Conservation (phyloP, 1,284 basidiomycete genomes). For the Golubevia sp. region DNA sequence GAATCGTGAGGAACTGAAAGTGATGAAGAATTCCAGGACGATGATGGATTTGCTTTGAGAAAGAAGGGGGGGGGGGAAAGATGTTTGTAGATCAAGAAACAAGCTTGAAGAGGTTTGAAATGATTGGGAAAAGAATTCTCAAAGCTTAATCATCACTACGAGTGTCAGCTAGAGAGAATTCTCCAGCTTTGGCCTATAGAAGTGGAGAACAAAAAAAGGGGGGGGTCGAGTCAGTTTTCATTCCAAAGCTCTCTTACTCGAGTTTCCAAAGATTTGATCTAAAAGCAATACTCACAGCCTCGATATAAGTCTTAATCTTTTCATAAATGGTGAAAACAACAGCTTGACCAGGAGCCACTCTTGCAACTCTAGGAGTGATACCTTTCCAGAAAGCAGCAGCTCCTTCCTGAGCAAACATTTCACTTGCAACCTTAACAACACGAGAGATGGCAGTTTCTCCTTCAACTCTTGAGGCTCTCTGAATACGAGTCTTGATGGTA, state of each 20-base stretch:
- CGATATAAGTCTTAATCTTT: slow-evolving; percentile 56
- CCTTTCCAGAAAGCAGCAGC: slow-evolving; percentile 78
- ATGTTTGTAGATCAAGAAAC: too few species aligned
- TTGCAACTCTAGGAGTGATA: slow-evolving; percentile 92
- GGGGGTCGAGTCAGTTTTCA: too few species aligned
- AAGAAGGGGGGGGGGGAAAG: too few species aligned
- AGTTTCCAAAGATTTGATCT: too few species aligned
- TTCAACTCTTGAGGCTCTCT: slow-evolving; percentile 78
- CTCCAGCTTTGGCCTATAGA: slow-evolving; percentile 28
- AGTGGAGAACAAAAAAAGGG: too few species aligned
- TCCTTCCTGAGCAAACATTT: slow-evolving; percentile 94
- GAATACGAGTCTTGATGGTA: slow-evolving; percentile 86
- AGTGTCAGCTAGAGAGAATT: slow-evolving; percentile 40
- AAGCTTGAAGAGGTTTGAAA: too few species aligned
- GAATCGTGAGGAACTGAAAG: too few species aligned
- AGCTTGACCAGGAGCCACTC: slow-evolving; percentile 85
- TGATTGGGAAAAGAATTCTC: too few species aligned
- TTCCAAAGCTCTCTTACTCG: too few species aligned
- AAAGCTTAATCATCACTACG: slow-evolving; percentile 34
- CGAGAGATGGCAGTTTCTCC: slow-evolving; percentile 76
- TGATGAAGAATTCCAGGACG: too few species aligned
- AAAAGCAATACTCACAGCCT: slow-evolving; percentile 22
- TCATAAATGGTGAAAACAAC: slow-evolving; percentile 66
- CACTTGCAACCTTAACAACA: slow-evolving; percentile 77
- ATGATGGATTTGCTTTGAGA: too few species aligned